A percentile compares a stretch with the other conserved stretches of the same genome.
phyloP scores from a whole-genome alignment of 306 rosid species.

The Malus asiatica region DNA sequence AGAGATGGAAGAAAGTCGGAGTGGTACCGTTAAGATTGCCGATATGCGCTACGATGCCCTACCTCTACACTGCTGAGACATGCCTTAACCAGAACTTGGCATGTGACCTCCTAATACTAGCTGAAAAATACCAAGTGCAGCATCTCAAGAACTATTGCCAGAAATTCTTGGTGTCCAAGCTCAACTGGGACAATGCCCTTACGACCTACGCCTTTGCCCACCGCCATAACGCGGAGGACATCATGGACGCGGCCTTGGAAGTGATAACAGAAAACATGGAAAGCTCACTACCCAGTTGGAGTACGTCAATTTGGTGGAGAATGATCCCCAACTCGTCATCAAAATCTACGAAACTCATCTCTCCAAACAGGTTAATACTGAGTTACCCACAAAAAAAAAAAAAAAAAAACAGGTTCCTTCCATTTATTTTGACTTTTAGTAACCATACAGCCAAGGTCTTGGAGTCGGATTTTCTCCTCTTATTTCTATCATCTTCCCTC shows the following conservation, averaged over 20 bases:
- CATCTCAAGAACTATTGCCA: constrained; percentile 66
- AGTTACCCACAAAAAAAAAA: too few species aligned
- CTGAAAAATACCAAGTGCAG: constrained; percentile 66
- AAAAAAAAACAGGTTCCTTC: too few species aligned
- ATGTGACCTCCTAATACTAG: constrained; percentile 47
- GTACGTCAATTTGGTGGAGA: constrained; percentile 46
- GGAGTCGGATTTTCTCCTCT: too few species aligned
- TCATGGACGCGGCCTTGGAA: constrained; percentile 44
- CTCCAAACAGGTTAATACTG: constrained; percentile 44
- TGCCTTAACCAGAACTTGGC: constrained; percentile 64
- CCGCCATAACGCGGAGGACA: constrained; percentile 48
- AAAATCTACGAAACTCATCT: constrained; percentile 68
- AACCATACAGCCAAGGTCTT: too few species aligned
- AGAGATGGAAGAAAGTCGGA: constrained; percentile 66
- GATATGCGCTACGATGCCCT: constrained; percentile 56
- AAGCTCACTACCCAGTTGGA: constrained; percentile 38
- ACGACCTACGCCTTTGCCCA: constrained; percentile 46
- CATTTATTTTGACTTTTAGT: too few species aligned
- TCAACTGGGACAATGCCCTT: constrained; percentile 59
- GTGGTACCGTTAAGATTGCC: constrained; percentile 56
- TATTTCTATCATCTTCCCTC: too few species aligned
- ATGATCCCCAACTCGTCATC: constrained; percentile 57
- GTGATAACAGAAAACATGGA: constrained; percentile 55
- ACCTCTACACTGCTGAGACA: constrained; percentile 64
- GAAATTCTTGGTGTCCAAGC: constrained; percentile 43